These are phyloP conservation scores for Russula sp. DNA, from an alignment of 768 basidiomycete genomes.

Conservation along the genomic window DNA sequence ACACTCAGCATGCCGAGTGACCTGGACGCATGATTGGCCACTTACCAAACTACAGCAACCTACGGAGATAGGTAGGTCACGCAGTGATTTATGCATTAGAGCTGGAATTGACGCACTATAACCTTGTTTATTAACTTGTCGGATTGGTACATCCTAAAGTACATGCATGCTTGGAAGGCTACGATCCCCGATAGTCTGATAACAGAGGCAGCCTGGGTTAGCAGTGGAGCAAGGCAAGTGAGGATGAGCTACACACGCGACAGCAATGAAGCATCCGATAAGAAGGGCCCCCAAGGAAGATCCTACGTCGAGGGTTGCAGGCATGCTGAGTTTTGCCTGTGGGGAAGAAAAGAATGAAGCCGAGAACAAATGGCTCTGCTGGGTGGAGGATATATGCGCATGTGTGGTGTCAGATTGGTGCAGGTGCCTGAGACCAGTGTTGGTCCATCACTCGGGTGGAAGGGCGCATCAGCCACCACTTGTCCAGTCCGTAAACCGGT, in stretches of 20 bases:
- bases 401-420: neutral
- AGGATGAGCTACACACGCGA: conserved; percentile 2
- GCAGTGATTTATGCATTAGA: neutral
- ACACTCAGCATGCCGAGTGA: neutral
- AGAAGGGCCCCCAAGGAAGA: conserved; percentile 14
- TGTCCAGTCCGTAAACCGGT: neutral
- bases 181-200: conserved; percentile 19
- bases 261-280: conserved; percentile 13
- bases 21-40: neutral
- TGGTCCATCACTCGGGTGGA: neutral
- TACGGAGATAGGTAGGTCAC: neutral
- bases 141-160: conserved; percentile 11
- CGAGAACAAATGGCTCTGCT: neutral
- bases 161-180: conserved; percentile 11
- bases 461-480: neutral
- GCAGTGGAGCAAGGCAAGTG: neutral
- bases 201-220: neutral
- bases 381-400: neutral
- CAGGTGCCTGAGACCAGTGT: neutral
- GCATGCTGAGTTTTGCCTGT: conserved; percentile 4
- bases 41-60: conserved; percentile 17
- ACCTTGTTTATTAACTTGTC: conserved; percentile 5
- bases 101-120: conserved; percentile 3
- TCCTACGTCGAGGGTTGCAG: conserved; percentile 7
- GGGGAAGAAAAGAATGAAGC: neutral